Evolutionary conservation across 495 filamentous ascomycete species (phyloP), one percentile per base, ranked within the genome.

Genomic region (Trichoderma parareesei): DNA sequence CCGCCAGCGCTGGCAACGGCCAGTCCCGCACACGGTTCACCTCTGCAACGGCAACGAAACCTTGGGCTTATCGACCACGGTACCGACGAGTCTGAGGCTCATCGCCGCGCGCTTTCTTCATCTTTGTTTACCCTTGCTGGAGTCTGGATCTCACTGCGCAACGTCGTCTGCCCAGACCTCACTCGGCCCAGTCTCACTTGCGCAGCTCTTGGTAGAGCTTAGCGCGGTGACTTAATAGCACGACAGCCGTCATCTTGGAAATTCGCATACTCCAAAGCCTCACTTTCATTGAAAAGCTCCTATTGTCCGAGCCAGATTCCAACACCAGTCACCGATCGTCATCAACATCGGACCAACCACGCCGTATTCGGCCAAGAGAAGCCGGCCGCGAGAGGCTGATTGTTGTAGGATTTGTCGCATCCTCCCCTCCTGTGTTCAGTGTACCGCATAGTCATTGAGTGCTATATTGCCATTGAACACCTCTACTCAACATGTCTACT

Each of bases 401-500:
- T 7, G 20, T 9, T 20, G 7, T 0, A 49, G 18, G 18, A 27
- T 7, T 6, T 60, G 27, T 41, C 10, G 18, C 10, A 41, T 38
- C 11, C 4, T 38, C 3, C 16, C 7, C 3, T 60, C 4, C 0
- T 41, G 16, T 38, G 57, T 41, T 37, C 20, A 60, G 14, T 16
- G 57, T 37, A 6, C 33, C 6, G 33, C 37, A 57, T 33, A 27
- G 53, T 14, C 53, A 14, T 57, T 16, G 9, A 37, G 4, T 20
- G 9, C 53, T 37, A 35, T 37, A 48, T 3, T 20, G 13, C 14
- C 8, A 57, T 4, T 37, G 8, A 27, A 57, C 27, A 37, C 20
- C 3, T 2, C 9, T 14, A 13, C 60, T 48, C 42, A 48, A 38
- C 35, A 66, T 60, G 60, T 63, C 65, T 20, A 73, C 70, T 27